Evolutionary conservation across 2,329 filamentous ascomycete species (phyloP).

Genomic region (Ceratocystis smalleyi): DNA sequence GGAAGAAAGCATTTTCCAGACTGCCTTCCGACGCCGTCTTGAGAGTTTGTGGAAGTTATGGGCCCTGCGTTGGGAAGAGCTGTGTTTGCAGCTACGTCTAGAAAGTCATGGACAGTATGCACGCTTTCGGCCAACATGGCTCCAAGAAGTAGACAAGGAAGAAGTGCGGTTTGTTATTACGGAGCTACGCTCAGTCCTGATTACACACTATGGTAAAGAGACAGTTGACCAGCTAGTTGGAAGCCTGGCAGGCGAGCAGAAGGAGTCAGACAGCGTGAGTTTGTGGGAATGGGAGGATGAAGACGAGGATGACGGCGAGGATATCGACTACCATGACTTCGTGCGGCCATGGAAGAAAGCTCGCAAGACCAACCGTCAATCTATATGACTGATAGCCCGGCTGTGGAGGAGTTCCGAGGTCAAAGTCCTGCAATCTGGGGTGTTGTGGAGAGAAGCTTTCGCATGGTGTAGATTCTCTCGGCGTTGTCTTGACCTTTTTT

Average conservation of each 20-base stretch:
- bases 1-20: constrained; percentile 14
- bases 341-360: constrained; percentile 17
- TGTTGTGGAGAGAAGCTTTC: background rate
- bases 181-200: constrained; percentile 7
- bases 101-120: background rate
- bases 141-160: background rate
- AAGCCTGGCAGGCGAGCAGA: background rate
- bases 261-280: constrained; percentile 10
- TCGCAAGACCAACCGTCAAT: constrained; percentile 3
- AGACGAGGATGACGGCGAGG: constrained; percentile 13
- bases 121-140: constrained; percentile 13
- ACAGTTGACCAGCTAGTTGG: constrained; percentile 6
- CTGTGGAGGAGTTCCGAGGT: background rate
- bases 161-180: constrained; percentile 1
- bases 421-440: background rate
- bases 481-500: constrained; percentile 4
- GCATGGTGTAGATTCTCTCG: background rate
- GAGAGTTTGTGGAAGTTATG: constrained; percentile 14
- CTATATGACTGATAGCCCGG: background rate
- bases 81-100: constrained; percentile 2
- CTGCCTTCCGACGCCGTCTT: constrained; percentile 8
- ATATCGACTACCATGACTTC: constrained; percentile 17
- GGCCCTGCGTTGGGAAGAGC: constrained; percentile 15
- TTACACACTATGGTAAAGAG: constrained; percentile 14
- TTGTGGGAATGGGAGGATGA: constrained; percentile 16